A percentile compares a stretch with the other conserved stretches of the same genome.
Conservation (phyloP, 164 flowering plant species). For the Vitis riparia region DNA sequence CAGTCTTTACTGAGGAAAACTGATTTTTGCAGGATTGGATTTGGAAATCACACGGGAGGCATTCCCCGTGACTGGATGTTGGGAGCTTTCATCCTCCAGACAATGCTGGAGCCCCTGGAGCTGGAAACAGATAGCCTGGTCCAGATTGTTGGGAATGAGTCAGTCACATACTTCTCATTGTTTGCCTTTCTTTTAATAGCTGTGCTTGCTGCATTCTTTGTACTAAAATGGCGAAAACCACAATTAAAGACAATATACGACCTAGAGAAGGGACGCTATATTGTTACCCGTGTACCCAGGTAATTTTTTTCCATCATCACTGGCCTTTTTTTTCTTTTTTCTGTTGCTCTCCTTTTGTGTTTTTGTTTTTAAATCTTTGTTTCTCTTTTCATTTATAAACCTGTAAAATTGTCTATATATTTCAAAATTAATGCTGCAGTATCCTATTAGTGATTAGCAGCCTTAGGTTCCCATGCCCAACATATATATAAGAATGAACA, state of each 20-base stretch:
- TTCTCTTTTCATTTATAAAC: neutral
- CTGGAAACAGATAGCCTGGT: conserved; percentile 21
- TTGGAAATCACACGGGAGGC: conserved; percentile 26
- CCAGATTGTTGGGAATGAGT: conserved; percentile 29
- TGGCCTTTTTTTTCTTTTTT: no score
- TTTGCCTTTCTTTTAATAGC: conserved; percentile 42
- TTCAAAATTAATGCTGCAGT: no score
- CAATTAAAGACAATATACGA: conserved; percentile 54
- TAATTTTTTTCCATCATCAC: conserved; percentile 7
- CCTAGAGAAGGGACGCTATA: conserved; percentile 56
- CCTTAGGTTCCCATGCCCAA: no score
- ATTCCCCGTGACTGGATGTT: conserved; percentile 51
- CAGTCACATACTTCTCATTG: conserved; percentile 32
- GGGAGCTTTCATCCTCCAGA: conserved; percentile 49
- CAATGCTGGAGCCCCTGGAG: conserved; percentile 30
- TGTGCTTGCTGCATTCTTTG: conserved; percentile 34
- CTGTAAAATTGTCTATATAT: no score
- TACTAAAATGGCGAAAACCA: conserved; percentile 43
- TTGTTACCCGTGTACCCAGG: conserved; percentile 38
- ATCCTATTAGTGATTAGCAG: no score
- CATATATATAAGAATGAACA: no score
- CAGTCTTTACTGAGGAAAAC: no score
- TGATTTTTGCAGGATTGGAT: conserved; percentile 34
- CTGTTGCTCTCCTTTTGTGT: no score
- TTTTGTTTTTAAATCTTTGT: neutral